Evolutionary conservation across 2,329 filamentous ascomycete species (phyloP), one percentile per base, ranked within the genome.

Genomic region (Colletotrichum acutatum): DNA sequence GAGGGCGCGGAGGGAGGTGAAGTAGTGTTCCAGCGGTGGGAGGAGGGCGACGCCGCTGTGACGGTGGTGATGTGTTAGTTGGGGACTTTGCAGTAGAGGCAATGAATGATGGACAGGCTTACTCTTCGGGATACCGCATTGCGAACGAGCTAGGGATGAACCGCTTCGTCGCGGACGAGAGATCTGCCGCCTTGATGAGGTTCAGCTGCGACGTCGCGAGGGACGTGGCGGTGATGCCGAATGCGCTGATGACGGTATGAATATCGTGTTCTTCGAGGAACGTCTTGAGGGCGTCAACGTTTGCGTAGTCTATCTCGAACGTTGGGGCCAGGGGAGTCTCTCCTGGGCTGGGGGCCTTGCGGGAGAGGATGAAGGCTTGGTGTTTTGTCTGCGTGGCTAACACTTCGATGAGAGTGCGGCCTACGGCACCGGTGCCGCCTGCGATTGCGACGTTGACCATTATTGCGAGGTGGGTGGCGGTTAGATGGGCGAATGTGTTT

Each of bases 31-130:
- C 8, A 56, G 58, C 1, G 66, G 66, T 4, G 66, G 71, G 12
- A 84, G 77, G 24, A 75, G 60, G 22, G 78, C 69, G 56, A 16
- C 8, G 53, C 54, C 65, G 26, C 49, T 64, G 32, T 66, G 66
- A n/a, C 72, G 52, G 24, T 24, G 34, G n/a, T 22, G 60, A 11
- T 37, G 4, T 42, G 34, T 42, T 42, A 42, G 34, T 37, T n/a
- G n/a, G n/a, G n/a, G n/a, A 2, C 28, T 30, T 30, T 30, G 28
- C 28, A 30, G 28, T 30, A 30, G 7, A 30, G 7, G 28, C 28
- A 30, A 5, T 30, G 4, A 30, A 30, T 30, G 28, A 30, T 30
- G 28, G 28, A 3, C 1, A 14, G 3, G 19, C 42, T 7, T n/a
- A 46, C 42, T 49, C 42, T 4, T 49, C 19, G 0, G 42, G 42